These are phyloP conservation scores for Pseudogymnoascus sp. DNA, from an alignment of 2,329 filamentous ascomycete genomes.

Conservation along the genomic window DNA sequence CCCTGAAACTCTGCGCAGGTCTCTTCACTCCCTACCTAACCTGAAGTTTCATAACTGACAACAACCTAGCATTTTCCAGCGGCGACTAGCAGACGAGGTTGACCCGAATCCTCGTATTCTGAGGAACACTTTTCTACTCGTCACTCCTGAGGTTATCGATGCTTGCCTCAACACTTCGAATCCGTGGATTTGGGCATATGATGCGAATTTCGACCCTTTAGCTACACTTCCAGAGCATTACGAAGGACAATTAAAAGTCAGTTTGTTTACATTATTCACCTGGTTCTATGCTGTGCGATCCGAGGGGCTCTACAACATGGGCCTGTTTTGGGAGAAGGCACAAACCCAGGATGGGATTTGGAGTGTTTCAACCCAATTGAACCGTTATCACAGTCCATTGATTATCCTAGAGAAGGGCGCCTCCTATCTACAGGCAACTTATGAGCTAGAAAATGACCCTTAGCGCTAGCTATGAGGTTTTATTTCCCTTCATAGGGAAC, in stretches of 20 bases:
- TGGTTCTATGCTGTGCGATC: constrained; percentile 9
- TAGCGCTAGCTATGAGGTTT: no score
- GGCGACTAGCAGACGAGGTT: background rate
- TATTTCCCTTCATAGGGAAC: no score
- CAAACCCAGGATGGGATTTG: constrained; percentile 5
- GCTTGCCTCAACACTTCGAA: background rate
- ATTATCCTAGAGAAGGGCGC: background rate
- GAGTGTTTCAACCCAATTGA: background rate
- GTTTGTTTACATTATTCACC: background rate
- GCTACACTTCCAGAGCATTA: background rate
- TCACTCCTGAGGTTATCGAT: background rate
- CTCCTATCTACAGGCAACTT: background rate
- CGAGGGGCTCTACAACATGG: constrained; percentile 8
- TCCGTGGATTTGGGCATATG: background rate
- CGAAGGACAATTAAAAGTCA: background rate
- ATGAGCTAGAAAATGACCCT: background rate
- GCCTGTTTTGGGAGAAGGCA: constrained; percentile 11
- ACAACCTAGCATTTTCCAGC: background rate
- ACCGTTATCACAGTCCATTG: constrained; percentile 5
- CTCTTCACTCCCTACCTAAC: background rate
- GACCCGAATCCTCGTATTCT: background rate
- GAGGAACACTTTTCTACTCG: background rate
- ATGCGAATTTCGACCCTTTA: background rate
- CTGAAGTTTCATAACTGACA: background rate
- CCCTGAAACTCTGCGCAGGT: background rate